These are phyloP conservation scores for Lantana camara DNA, from an alignment of 257 asterid genomes.

Conservation along the genomic window DNA sequence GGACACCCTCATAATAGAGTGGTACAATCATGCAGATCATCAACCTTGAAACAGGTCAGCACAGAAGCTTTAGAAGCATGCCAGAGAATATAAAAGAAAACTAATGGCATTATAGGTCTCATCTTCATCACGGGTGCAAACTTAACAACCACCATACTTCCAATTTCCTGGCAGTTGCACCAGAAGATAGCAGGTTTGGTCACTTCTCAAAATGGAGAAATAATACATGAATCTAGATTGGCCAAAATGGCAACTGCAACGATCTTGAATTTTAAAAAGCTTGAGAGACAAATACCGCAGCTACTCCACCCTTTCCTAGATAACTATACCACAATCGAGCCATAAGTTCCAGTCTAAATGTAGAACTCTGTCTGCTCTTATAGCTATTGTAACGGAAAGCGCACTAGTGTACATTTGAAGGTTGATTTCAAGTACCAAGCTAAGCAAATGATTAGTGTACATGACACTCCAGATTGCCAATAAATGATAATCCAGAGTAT, in stretches of 20 bases:
- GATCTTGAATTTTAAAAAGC: too few species aligned
- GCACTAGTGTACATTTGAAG: not conserved
- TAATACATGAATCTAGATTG: too few species aligned
- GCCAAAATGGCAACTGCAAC: too few species aligned
- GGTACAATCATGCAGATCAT: constrained; percentile 5
- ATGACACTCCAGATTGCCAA: not conserved
- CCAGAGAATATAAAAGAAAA: not conserved
- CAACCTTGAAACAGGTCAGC: constrained; percentile 9
- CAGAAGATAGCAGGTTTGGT: not conserved
- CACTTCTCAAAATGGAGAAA: not conserved
- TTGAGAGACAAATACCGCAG: too few species aligned
- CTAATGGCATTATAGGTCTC: constrained; percentile 3
- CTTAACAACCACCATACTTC: not conserved
- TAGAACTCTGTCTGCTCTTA: not conserved
- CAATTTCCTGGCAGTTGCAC: not conserved
- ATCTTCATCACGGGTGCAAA: constrained; percentile 1
- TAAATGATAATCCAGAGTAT: not conserved
- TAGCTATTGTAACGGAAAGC: not conserved
- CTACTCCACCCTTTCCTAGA: not conserved
- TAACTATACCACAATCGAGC: not conserved
- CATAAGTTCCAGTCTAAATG: not conserved
- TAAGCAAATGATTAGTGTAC: not conserved
- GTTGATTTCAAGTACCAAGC: not conserved
- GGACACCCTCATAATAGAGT: constrained; percentile 10
- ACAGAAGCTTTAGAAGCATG: constrained; percentile 4